Evolutionary conservation across 495 filamentous ascomycete species (phyloP).

Genomic region (Penicillium macrosclerotiorum): DNA sequence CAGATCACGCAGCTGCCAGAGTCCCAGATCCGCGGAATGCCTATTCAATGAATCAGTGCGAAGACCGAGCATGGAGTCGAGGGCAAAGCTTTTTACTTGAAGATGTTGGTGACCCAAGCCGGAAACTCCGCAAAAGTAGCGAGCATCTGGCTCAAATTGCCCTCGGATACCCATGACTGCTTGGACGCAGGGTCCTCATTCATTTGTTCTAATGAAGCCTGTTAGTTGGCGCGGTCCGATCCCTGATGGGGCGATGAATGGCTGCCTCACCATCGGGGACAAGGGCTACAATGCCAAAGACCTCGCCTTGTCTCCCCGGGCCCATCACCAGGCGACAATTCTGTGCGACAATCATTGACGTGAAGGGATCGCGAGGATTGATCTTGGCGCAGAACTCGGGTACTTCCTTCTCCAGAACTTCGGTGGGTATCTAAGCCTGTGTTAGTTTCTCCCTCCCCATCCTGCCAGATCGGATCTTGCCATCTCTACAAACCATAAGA

Average conservation of each 20-base stretch:
- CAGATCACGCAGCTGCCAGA: constrained; percentile 46
- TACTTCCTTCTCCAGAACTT: constrained; percentile 17
- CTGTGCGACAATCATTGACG: constrained; percentile 22
- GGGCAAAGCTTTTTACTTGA: constrained; percentile 10
- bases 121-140: constrained; percentile 38
- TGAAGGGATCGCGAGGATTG: constrained; percentile 21
- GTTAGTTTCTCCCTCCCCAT: neutral
- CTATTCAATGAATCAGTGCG: constrained; percentile 3
- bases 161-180: constrained; percentile 22
- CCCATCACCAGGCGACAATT: constrained; percentile 25
- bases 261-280: constrained; percentile 18
- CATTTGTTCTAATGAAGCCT: constrained; percentile 15
- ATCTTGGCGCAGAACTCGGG: constrained; percentile 24
- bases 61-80: neutral
- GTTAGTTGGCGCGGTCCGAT: neutral
- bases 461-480: no score
- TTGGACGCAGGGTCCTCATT: constrained; percentile 21
- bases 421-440: constrained; percentile 13
- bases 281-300: constrained; percentile 20
- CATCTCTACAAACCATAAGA: constrained; percentile 18
- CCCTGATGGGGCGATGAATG: neutral
- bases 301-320: constrained; percentile 20
- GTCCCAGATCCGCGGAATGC: constrained; percentile 21
- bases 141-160: constrained; percentile 33
- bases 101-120: constrained; percentile 25